Evolutionary conservation across 2,329 filamentous ascomycete species (phyloP).

Genomic region (Exophiala phaeomuriformis): DNA sequence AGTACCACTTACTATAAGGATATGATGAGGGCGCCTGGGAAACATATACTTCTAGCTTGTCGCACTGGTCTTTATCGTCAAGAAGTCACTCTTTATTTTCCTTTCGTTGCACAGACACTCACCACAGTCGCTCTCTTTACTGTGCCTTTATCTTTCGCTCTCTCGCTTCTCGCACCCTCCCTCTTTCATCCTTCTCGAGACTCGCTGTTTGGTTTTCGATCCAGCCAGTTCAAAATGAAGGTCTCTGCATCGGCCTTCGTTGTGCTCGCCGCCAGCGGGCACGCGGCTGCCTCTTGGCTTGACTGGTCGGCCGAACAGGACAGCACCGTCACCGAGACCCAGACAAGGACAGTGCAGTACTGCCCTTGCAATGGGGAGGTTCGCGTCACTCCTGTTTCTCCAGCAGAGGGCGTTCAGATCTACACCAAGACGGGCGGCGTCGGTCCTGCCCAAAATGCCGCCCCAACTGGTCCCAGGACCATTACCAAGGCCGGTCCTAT

Average conservation of each 20-base stretch:
- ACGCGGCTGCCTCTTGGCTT: constrained; percentile 13
- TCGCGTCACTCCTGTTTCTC: constrained; percentile 2
- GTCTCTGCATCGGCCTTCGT: constrained; percentile 7
- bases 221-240: constrained; percentile 12
- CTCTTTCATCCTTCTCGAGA: background rate
- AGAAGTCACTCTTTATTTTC: constrained; percentile 11
- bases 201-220: background rate
- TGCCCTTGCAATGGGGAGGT: constrained; percentile 22
- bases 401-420: background rate
- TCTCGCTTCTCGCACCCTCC: background rate
- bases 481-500: constrained; percentile 33
- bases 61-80: constrained; percentile 4
- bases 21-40: constrained; percentile 2
- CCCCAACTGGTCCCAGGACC: constrained; percentile 2
- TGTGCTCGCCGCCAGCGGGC: constrained; percentile 11
- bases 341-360: constrained; percentile 10
- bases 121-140: constrained; percentile 15
- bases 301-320: constrained; percentile 11
- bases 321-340: constrained; percentile 16
- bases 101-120: constrained; percentile 13
- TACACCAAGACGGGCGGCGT: background rate
- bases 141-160: constrained; percentile 6
- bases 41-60: constrained; percentile 14
- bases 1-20: background rate
- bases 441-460: background rate